A percentile compares a stretch with the other conserved stretches of the same genome.
Conservation (phyloP, 177 flowering plant genomes). For the Telopea speciosissima region DNA sequence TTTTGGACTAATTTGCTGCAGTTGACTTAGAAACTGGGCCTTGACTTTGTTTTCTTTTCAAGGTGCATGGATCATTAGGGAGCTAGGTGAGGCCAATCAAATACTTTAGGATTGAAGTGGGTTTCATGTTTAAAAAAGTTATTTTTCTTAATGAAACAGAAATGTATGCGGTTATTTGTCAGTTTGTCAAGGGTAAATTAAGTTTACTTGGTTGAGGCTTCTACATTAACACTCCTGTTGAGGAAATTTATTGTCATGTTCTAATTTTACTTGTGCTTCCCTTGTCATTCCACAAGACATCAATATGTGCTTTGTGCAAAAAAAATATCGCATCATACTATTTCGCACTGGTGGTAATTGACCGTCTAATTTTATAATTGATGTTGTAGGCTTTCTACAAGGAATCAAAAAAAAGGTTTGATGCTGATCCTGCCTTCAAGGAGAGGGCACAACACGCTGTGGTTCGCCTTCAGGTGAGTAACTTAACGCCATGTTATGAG, state of each 20-base stretch:
- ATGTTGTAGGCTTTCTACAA: conserved; percentile 68
- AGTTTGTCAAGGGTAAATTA: not conserved
- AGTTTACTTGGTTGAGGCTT: not conserved
- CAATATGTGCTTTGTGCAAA: not conserved
- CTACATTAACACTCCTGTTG: not conserved
- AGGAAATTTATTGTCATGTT: not conserved
- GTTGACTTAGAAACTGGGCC: not conserved
- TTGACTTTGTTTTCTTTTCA: not conserved
- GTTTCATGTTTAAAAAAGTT: too few species aligned
- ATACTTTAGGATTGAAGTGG: not conserved
- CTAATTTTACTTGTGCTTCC: not conserved
- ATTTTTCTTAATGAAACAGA: too few species aligned
- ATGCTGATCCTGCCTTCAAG: conserved; percentile 72
- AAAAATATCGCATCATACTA: not conserved
- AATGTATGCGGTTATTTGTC: not conserved
- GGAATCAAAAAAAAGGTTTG: conserved; percentile 80
- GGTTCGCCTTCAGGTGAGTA: conserved; percentile 79
- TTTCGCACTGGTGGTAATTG: not conserved
- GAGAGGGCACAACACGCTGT: conserved; percentile 89
- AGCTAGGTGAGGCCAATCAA: not conserved
- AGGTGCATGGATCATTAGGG: not conserved
- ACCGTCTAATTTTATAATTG: conserved; percentile 11
- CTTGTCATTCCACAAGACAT: not conserved
- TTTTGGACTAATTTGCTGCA: not conserved
- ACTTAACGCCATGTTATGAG: not conserved